phyloP scores from a whole-genome alignment of 106 monocot genomes.

The Hemerocallis citrina region DNA sequence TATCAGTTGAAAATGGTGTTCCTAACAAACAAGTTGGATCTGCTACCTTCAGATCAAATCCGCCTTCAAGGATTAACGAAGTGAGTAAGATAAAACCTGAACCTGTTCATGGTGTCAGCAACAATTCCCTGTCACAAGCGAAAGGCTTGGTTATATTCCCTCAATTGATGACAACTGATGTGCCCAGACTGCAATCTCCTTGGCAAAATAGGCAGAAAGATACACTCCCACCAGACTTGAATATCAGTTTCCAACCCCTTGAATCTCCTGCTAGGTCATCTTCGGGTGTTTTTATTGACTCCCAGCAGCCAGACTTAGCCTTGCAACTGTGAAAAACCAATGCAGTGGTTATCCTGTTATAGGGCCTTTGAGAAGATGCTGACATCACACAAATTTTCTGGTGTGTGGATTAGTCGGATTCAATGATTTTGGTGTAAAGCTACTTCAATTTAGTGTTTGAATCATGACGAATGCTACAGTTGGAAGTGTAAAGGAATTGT shows the following conservation, averaged over 20 bases:
- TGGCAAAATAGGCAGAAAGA: slow-evolving; percentile 51
- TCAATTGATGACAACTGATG: slow-evolving; percentile 32
- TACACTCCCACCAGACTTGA: slow-evolving; percentile 62
- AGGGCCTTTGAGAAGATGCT: neutral
- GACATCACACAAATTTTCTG: neutral
- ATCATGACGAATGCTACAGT: neutral
- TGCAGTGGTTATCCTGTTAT: neutral
- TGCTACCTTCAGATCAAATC: slow-evolving; percentile 23
- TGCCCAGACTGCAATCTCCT: slow-evolving; percentile 8
- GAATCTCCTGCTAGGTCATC: slow-evolving; percentile 61
- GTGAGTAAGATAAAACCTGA: slow-evolving; percentile 13
- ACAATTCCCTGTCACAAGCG: slow-evolving; percentile 21
- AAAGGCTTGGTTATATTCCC: slow-evolving; percentile 50
- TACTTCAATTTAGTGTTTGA: neutral
- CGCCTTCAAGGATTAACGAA: slow-evolving; percentile 12
- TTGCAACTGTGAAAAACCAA: slow-evolving; percentile 66
- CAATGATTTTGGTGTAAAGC: slow-evolving; percentile 1
- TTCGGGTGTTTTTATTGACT: slow-evolving; percentile 49
- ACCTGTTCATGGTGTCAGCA: slow-evolving; percentile 11
- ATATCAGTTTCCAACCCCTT: slow-evolving; percentile 61
- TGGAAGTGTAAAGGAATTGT: neutral
- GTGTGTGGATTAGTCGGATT: neutral
- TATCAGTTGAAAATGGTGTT: slow-evolving; percentile 8
- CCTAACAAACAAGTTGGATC: slow-evolving; percentile 23
- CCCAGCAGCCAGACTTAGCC: slow-evolving; percentile 91